Evolutionary conservation across 306 rosid species (phyloP), one percentile per base, ranked within the genome.

Genomic region (Parietaria judaica): DNA sequence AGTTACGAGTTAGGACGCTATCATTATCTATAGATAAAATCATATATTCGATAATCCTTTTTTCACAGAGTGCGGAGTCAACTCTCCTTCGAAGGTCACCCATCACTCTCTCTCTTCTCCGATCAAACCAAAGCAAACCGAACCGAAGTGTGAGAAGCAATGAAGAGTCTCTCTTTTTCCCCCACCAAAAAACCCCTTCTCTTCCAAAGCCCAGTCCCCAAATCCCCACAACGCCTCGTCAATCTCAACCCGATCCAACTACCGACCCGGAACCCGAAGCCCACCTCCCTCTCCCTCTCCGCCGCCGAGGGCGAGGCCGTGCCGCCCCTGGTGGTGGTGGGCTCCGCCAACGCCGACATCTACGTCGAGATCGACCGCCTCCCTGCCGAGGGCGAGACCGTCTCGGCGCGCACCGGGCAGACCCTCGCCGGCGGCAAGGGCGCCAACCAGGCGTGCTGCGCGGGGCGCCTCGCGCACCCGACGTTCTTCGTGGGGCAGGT

Each of bases 321-420:
- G 14, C 76, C 74, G 7, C 96, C 92, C 3, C 69, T 88, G 1
- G 88, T 92, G 31, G 98, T 92, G 14, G 92, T 92, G 0, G 98
- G 96, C 0, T 92, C 96, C 16, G 95, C 95, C 58, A 86, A 86
- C 74, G 96, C 95, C 5, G 95, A 92, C 74, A 86, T 88, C 72
- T 88, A 88, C 63, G 76, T 92, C 3, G 98, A 88, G 74, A 86
- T 86, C 54, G 86, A 92, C 0, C 68, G 96, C 11, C 74, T 88
- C 3, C 90, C 95, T 1, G 51, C 34, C 5, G 84, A 75, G 52
- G 95, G 98, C 4, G 95, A 88, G 80, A 92, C 94, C 1, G 46
- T 92, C 11, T 67, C 84, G 1, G 98, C 98, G 14, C 79, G 59
- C 57, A 77, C 61, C 0, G 95, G 95, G 0, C 85, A 86, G 78